Evolutionary conservation across 305 asterid species (phyloP).

Genomic region (Fraxinus baroniana): DNA sequence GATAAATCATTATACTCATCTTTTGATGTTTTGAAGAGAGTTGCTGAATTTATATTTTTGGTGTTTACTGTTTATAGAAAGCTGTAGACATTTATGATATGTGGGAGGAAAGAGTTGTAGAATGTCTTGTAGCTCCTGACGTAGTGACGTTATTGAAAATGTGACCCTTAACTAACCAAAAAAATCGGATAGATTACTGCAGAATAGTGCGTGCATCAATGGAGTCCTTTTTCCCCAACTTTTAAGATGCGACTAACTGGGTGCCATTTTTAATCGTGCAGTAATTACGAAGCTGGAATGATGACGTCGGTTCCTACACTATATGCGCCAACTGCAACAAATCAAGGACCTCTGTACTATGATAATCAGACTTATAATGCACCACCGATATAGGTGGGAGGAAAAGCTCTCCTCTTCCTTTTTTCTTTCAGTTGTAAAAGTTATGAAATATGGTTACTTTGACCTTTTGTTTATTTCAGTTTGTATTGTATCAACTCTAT

Average conservation of each 20-base stretch:
- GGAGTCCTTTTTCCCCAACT: too few species aligned
- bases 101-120: too few species aligned
- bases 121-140: too few species aligned
- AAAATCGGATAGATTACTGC: neutral
- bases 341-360: conserved; percentile 39
- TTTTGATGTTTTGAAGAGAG: neutral
- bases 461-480: neutral
- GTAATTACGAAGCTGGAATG: conserved; percentile 28
- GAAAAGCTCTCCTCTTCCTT: neutral
- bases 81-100: too few species aligned
- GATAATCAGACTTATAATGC: conserved; percentile 39
- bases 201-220: neutral
- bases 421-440: neutral
- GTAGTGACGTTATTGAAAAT: too few species aligned
- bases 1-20: neutral
- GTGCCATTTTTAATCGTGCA: conserved; percentile 2
- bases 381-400: conserved; percentile 31
- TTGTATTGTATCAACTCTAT: neutral
- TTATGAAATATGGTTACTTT: neutral
- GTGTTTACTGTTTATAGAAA: neutral
- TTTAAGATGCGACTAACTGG: neutral
- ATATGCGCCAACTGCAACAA: conserved; percentile 28
- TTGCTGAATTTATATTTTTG: neutral
- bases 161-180: too few species aligned
- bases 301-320: conserved; percentile 28